phyloP scores from a whole-genome alignment of 2,329 filamentous ascomycete genomes.

The Lecanicillium sp. region DNA sequence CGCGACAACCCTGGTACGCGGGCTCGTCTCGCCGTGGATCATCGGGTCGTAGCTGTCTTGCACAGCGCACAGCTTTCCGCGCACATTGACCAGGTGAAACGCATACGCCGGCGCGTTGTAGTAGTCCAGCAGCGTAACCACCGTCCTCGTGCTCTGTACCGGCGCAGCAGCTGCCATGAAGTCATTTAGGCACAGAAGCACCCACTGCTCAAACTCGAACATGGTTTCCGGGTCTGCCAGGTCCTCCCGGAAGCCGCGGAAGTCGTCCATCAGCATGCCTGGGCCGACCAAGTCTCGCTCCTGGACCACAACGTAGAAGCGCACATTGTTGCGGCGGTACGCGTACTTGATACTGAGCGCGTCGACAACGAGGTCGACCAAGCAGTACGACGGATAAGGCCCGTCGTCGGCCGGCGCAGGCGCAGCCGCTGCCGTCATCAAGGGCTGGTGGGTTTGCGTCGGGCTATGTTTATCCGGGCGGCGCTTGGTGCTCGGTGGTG shows the following conservation, averaged over 20 bases:
- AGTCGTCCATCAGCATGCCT: neutral
- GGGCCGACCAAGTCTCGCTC: neutral
- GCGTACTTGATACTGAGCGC: neutral
- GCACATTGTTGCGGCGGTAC: neutral
- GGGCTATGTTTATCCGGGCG: neutral
- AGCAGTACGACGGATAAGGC: neutral
- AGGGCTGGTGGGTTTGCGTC: too few relatives aligned
- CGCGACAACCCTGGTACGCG: slow-evolving; percentile 48
- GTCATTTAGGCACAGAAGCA: neutral
- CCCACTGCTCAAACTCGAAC: neutral
- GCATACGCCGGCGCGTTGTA: neutral
- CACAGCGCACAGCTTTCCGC: neutral
- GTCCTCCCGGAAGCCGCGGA: neutral
- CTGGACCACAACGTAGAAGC: neutral
- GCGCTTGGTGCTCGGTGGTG: neutral
- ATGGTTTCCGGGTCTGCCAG: neutral
- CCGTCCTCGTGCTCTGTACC: neutral
- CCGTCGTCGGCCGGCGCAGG: neutral
- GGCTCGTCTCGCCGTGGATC: slow-evolving; percentile 55
- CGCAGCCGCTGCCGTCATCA: neutral
- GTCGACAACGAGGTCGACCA: neutral
- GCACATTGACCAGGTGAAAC: neutral
- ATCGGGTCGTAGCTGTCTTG: neutral
- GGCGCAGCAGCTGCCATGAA: neutral
- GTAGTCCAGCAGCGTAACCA: neutral